Evolutionary conservation across 2,329 filamentous ascomycete species (phyloP), one percentile per base, ranked within the genome.

Genomic region (Capronia coronata): DNA sequence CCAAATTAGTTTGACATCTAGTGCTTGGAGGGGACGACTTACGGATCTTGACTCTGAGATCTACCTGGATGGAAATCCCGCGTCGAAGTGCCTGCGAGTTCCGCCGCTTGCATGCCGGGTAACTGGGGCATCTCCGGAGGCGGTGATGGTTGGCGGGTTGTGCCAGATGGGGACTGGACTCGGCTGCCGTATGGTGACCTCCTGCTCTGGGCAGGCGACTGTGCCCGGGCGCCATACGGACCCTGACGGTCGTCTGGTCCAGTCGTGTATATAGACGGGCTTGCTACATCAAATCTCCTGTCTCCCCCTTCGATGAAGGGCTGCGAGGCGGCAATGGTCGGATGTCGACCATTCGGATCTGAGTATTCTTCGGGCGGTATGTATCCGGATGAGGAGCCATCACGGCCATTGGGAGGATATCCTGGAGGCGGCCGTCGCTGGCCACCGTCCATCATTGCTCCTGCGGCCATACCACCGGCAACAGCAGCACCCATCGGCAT

Each of bases 201-300:
- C 18, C 54, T 51, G 65, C 27, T 65, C 59, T n/a, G 61, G 27
- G 56, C 40, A 59, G 46, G 66, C 58, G 49, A 70, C 63, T 35
- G 71, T 67, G 39, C 68, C 63, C 77, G 73, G 16, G 83, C 64
- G 4, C 82, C 82, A 13, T 83, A 81, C 7, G 80, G 80, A 1
- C 80, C 83, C 59, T 83, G 80, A 2, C 79, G 80, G 54, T 52
- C 56, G 14, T 56, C 54, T 14, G 48, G 49, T 14, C 37, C 50
- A 29, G 47, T 43, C 14, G 55, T 55, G 35, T 57, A 57, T 10
- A 57, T 34, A 11, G 52, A 57, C 11, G 55, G 55, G 25, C 51
- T 55, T 14, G 46, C 54, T 4, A 30, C 19, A 21, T 46, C 46
- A 23, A 35, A 45, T 68, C 67, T 41, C 67, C 67, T 50, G 56